Evolutionary conservation across 805 yeast genomes (phyloP).

Genomic region (Candida xiaguanensis): DNA sequence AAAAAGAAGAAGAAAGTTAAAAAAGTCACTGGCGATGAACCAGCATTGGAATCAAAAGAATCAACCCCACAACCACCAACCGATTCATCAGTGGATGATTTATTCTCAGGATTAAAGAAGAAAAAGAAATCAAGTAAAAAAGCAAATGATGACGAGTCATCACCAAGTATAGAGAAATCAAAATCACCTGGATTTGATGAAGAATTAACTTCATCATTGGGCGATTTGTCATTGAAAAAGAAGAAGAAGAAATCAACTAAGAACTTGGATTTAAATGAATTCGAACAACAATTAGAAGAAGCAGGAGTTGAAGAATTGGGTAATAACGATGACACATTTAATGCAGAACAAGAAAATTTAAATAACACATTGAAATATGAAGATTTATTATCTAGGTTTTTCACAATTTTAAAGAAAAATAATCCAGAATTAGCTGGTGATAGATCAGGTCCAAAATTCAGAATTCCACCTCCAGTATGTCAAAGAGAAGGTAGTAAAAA

Average conservation of each 20-base stretch:
- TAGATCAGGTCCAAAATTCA: slow-evolving; percentile 83
- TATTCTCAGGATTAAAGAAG: slow-evolving; percentile 68
- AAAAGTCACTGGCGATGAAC: slow-evolving; percentile 35
- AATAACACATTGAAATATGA: slow-evolving; percentile 68
- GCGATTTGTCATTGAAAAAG: slow-evolving; percentile 51
- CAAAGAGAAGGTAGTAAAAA: slow-evolving; percentile 97
- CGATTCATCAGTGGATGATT: slow-evolving; percentile 50
- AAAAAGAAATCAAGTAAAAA: slow-evolving; percentile 61
- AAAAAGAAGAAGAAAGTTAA: slow-evolving; percentile 75
- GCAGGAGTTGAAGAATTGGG: slow-evolving; percentile 72
- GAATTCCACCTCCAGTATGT: slow-evolving; percentile 96
- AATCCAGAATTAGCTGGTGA: slow-evolving; percentile 99
- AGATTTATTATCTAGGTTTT: slow-evolving; percentile 78
- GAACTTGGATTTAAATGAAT: slow-evolving; percentile 63
- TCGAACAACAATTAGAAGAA: slow-evolving; percentile 82
- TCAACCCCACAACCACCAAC: slow-evolving; percentile 32
- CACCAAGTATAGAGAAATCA: slow-evolving; percentile 13
- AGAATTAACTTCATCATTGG: slow-evolving; percentile 34
- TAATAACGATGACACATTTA: slow-evolving; percentile 14
- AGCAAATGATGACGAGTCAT: not conserved
- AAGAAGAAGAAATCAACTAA: slow-evolving; percentile 77
- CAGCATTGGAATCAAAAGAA: slow-evolving; percentile 16
- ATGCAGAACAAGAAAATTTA: slow-evolving; percentile 20
- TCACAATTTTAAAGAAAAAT: slow-evolving; percentile 78
- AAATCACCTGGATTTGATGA: slow-evolving; percentile 23